These are phyloP conservation scores for Kalmanozyma brasiliensis DNA, from an alignment of 1,284 basidiomycete species.

Conservation along the genomic window DNA sequence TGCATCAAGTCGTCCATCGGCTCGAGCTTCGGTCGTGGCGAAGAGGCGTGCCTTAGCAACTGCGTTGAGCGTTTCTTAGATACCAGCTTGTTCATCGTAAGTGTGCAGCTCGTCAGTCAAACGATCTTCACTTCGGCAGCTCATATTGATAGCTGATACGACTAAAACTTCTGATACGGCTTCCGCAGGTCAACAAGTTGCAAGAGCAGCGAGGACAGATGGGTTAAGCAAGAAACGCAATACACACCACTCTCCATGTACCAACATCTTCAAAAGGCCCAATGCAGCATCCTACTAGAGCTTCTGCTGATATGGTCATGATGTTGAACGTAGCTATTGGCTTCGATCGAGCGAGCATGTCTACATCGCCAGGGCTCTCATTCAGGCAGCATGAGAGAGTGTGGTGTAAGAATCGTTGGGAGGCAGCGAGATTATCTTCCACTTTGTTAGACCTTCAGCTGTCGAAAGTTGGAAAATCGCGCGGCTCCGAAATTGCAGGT, in stretches of 20 bases:
- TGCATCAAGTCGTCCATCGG: slow-evolving; percentile 86
- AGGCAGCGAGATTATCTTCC: not conserved
- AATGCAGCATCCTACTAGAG: slow-evolving; percentile 10
- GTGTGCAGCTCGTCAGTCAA: no score
- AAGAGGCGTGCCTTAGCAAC: slow-evolving; percentile 86
- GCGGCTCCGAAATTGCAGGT: slow-evolving; percentile 29
- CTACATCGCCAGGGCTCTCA: no score
- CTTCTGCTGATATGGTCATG: not conserved
- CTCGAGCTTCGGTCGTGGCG: slow-evolving; percentile 83
- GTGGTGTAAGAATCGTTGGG: not conserved
- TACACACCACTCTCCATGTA: slow-evolving; percentile 12
- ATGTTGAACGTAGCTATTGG: no score
- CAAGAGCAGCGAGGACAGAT: slow-evolving; percentile 70
- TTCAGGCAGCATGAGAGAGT: not conserved
- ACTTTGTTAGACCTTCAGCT: not conserved
- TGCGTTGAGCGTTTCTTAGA: slow-evolving; percentile 94
- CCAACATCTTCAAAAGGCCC: slow-evolving; percentile 14
- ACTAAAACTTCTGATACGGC: no score
- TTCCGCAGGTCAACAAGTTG: slow-evolving; percentile 78
- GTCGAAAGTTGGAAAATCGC: not conserved
- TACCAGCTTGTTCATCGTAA: slow-evolving; percentile 73
- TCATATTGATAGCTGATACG: no score
- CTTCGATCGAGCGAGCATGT: no score
- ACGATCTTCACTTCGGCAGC: no score
- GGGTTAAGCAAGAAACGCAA: slow-evolving; percentile 5